These are phyloP conservation scores for Guillardia theta DNA, from an alignment of 78 protist species.

Conservation along the genomic window DNA sequence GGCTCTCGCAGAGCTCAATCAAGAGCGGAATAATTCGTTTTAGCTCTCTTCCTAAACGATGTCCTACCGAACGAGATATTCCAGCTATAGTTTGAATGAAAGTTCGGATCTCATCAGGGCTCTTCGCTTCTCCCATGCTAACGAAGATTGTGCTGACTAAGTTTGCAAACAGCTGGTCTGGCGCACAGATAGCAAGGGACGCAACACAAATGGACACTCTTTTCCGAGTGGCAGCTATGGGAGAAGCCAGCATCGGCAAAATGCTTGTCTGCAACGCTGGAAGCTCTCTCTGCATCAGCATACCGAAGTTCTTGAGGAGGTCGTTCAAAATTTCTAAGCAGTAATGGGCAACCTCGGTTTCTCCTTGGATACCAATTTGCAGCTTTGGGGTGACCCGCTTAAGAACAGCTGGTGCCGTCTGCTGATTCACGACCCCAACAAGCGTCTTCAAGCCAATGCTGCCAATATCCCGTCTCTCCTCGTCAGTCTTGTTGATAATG, in stretches of 20 bases:
- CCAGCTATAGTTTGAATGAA: conserved; percentile 34
- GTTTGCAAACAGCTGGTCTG: conserved; percentile 3
- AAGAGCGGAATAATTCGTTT: conserved; percentile 24
- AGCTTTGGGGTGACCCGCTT: conserved; percentile 39
- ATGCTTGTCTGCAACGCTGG: background rate
- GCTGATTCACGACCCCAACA: background rate
- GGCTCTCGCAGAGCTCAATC: background rate
- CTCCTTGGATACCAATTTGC: background rate
- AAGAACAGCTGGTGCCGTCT: conserved; percentile 2
- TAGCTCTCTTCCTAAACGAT: conserved; percentile 16
- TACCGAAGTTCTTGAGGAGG: conserved; percentile 32
- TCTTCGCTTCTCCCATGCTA: background rate
- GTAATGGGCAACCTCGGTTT: conserved; percentile 12
- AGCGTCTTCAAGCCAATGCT: conserved; percentile 31
- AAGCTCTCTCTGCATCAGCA: conserved; percentile 15
- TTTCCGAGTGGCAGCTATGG: conserved; percentile 26
- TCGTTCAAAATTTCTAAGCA: conserved; percentile 36
- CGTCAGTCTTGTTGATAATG: conserved; percentile 25
- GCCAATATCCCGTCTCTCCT: conserved; percentile 33
- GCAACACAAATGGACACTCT: conserved; percentile 22
- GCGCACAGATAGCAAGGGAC: conserved; percentile 33
- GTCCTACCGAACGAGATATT: conserved; percentile 28
- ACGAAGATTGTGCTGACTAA: background rate
- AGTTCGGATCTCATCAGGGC: conserved; percentile 21
- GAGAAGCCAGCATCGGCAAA: conserved; percentile 9